Evolutionary conservation across 2,329 filamentous ascomycete species (phyloP).

Genomic region (Cytospora leucostoma): DNA sequence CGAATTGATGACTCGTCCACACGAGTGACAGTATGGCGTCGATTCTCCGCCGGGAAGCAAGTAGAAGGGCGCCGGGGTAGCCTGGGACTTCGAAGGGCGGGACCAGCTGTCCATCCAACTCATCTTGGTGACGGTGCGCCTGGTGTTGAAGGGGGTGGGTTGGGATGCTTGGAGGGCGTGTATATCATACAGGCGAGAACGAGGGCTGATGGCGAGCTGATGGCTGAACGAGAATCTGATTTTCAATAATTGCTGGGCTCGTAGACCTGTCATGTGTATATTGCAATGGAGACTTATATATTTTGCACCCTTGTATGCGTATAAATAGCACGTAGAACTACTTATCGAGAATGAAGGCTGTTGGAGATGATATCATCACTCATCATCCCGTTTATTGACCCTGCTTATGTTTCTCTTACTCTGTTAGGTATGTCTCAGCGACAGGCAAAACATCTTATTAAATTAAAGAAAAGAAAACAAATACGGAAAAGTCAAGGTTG

Average conservation of each 20-base stretch:
- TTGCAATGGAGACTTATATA: background rate
- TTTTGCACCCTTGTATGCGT: background rate
- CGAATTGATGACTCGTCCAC: constrained; percentile 55
- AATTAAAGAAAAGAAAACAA: background rate
- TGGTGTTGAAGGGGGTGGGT: background rate
- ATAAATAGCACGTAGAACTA: background rate
- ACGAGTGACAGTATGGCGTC: constrained; percentile 58
- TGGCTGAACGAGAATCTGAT: background rate
- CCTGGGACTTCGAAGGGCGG: constrained; percentile 42
- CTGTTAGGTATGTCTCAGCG: background rate
- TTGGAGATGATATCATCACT: constrained; percentile 20
- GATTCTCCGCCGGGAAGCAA: constrained; percentile 48
- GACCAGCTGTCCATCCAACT: constrained; percentile 48
- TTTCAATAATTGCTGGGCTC: background rate
- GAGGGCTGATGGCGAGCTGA: background rate
- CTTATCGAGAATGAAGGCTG: background rate
- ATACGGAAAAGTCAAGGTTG: too few relatives aligned
- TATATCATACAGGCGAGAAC: background rate
- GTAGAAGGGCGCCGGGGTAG: constrained; percentile 56
- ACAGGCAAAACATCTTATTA: background rate
- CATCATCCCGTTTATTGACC: background rate
- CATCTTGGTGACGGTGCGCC: constrained; percentile 33
- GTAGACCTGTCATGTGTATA: background rate
- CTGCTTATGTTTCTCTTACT: background rate
- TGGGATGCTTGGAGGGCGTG: background rate